Conservation (phyloP, 352 stramenopile species). For the Phytophthora sp. region DNA sequence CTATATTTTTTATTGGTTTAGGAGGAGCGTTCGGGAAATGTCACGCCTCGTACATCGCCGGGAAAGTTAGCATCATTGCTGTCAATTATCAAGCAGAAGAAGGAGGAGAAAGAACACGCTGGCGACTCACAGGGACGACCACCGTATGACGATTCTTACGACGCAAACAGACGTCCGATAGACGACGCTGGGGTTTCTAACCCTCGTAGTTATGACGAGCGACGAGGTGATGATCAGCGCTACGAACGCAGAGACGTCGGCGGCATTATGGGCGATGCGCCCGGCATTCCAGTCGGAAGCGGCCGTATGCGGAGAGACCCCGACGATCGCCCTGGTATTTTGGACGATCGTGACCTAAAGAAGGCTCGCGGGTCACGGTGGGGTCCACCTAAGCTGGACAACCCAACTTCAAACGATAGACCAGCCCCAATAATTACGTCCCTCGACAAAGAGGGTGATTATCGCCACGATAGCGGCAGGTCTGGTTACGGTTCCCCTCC, state of each 20-base stretch:
- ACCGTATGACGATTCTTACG: conserved; percentile 7
- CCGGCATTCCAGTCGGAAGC: conserved; percentile 29
- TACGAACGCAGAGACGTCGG: conserved; percentile 30
- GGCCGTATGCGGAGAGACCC: conserved; percentile 32
- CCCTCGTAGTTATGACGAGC: conserved; percentile 32
- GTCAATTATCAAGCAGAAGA: conserved; percentile 87
- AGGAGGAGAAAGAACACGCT: conserved; percentile 49
- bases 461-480: conserved; percentile 30
- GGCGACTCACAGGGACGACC: conserved; percentile 18
- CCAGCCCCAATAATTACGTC: conserved; percentile 59
- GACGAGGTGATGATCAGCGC: conserved; percentile 20
- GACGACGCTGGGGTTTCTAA: conserved; percentile 21
- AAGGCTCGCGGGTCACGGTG: conserved; percentile 74
- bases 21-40: conserved; percentile 39
- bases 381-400: conserved; percentile 59
- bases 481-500: conserved; percentile 31
- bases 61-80: conserved; percentile 78
- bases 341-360: conserved; percentile 60
- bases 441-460: conserved; percentile 32
- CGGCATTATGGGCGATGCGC: conserved; percentile 38
- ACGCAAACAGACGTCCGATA: conserved; percentile 24
- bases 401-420: conserved; percentile 38
- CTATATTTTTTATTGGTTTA: conserved; percentile 7
- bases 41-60: conserved; percentile 46
- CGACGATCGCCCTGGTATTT: conserved; percentile 35